Conservation (phyloP, 2,329 filamentous ascomycete genomes). For the Diaporthe helianthi region DNA sequence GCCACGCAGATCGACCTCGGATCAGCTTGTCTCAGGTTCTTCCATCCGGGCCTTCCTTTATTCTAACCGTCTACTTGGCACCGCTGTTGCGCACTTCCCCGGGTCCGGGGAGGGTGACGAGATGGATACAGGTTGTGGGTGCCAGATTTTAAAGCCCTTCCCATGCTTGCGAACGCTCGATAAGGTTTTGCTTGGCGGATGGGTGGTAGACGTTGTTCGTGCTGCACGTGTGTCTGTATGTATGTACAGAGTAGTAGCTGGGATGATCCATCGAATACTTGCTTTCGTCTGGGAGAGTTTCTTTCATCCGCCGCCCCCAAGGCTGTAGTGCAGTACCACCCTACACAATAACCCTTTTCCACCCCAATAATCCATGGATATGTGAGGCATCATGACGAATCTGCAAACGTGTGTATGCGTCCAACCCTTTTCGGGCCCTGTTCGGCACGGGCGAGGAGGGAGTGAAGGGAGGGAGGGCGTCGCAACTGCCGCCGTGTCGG, state of each 20-base stretch:
- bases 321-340: no score
- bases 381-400: not conserved
- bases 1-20: constrained; percentile 4
- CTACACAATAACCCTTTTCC: not conserved
- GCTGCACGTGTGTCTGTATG: not conserved
- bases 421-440: not conserved
- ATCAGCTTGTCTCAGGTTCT: constrained; percentile 18
- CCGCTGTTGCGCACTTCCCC: not conserved
- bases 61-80: not conserved
- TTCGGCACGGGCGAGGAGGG: not conserved
- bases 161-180: constrained; percentile 4
- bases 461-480: not conserved
- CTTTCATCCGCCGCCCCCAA: not conserved
- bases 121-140: not conserved
- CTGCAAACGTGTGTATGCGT: not conserved
- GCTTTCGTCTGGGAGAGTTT: constrained; percentile 16
- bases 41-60: constrained; percentile 7
- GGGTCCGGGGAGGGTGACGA: not conserved
- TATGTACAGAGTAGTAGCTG: not conserved
- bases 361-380: not conserved
- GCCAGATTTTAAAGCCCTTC: not conserved
- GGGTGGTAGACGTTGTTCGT: not conserved
- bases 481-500: constrained; percentile 13
- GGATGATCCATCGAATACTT: not conserved
- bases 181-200: constrained; percentile 17